Conservation (phyloP, 306 rosid genomes). For the Clitoria ternatea region DNA sequence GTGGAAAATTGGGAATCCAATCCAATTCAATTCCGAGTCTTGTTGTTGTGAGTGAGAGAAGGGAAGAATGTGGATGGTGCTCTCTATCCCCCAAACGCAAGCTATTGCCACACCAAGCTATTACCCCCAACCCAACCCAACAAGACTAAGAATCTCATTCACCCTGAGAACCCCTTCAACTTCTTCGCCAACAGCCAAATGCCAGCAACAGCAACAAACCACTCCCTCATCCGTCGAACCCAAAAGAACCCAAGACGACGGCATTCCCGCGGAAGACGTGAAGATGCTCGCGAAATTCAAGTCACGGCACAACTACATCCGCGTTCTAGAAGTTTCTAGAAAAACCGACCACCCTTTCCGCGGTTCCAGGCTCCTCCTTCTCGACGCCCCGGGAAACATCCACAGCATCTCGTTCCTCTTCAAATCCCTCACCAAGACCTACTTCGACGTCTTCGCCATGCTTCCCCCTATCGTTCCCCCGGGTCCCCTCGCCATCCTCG, state of each 20-base stretch:
- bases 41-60: neutral
- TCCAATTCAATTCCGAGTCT: no score
- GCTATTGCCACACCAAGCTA: neutral
- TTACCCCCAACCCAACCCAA: neutral
- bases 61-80: constrained; percentile 25
- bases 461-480: constrained; percentile 73
- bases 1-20: neutral
- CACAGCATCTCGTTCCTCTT: constrained; percentile 79
- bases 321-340: constrained; percentile 76
- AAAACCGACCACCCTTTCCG: constrained; percentile 78
- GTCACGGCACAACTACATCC: constrained; percentile 72
- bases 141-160: constrained; percentile 19
- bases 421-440: constrained; percentile 63
- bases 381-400: constrained; percentile 87
- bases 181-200: constrained; percentile 16
- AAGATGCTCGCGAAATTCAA: constrained; percentile 62
- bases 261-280: constrained; percentile 64
- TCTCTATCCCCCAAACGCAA: constrained; percentile 27
- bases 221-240: constrained; percentile 11
- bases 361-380: constrained; percentile 85
- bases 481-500: constrained; percentile 75
- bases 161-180: neutral
- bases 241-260: constrained; percentile 50
- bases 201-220: constrained; percentile 26
- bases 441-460: constrained; percentile 83